These are phyloP conservation scores for Tuber indicum DNA, from an alignment of 495 filamentous ascomycete genomes.

Conservation along the genomic window DNA sequence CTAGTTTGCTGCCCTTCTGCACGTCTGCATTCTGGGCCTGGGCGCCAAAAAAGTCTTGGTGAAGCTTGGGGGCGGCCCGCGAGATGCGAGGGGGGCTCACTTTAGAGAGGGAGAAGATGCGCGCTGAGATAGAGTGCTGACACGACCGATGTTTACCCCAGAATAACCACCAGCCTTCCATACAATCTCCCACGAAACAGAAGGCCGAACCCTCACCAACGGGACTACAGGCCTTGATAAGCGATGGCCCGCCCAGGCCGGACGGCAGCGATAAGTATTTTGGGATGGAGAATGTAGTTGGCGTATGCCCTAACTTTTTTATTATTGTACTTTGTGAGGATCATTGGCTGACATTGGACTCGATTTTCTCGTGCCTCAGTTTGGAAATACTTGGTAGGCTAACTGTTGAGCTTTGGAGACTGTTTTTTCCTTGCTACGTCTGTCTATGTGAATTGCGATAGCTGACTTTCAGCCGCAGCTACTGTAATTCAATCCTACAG, in stretches of 20 bases:
- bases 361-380: constrained; percentile 50
- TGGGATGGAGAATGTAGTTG: constrained; percentile 87
- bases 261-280: constrained; percentile 99
- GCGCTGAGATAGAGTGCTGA: constrained; percentile 35
- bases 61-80: constrained; percentile 23
- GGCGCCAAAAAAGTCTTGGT: constrained; percentile 26
- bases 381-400: constrained; percentile 90
- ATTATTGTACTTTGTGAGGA: constrained; percentile 10
- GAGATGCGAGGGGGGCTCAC: constrained; percentile 31
- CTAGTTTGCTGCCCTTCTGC: constrained; percentile 9
- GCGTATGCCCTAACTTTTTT: constrained; percentile 23
- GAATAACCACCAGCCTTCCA: constrained; percentile 26
- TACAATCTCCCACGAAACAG: constrained; percentile 34
- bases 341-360: constrained; percentile 29
- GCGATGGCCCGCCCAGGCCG: constrained; percentile 38
- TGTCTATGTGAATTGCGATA: constrained; percentile 2
- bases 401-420: constrained; percentile 3
- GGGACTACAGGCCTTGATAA: constrained; percentile 30
- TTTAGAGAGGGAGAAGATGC: constrained; percentile 13
- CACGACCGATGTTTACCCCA: constrained; percentile 26
- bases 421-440: constrained; percentile 22
- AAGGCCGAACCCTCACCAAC: constrained; percentile 31
- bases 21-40: constrained; percentile 16
- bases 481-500: constrained; percentile 96
- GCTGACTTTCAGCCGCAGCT: constrained; percentile 51